Evolutionary conservation across 2,329 filamentous ascomycete species (phyloP), one percentile per base, ranked within the genome.

Genomic region (Fusarium sp.): DNA sequence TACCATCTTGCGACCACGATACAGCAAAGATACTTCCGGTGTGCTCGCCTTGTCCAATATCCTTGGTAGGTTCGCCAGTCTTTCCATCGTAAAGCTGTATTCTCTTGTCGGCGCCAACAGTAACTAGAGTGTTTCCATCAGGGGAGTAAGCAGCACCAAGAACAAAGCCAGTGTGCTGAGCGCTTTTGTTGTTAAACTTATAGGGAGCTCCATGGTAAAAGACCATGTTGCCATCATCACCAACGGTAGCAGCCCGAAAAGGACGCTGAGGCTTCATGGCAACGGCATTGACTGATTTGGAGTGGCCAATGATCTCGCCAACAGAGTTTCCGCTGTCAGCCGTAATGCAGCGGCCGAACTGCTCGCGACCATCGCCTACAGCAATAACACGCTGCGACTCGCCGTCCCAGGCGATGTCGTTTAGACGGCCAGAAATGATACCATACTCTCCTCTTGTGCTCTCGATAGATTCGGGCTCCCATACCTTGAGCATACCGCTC

Each of bases 11-110:
- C 2, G 93, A 88, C 96, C 96, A 99, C 20, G 93, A 94, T 8
- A 98, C 90, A 24, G 91, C 91, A 77, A 98, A 97, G 62, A 99
- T 96, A 78, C 94, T 97, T 49, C 96, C 96, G 8, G 90, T 95
- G 79, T 99, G 96, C 71, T 90, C 90, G n/a, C 89, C 91, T 71
- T 95, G 91, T 12, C 92, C 92, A 74, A 99, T 91, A 73, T 93
- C 87, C 63, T 84, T 87, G 46, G 90, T 92, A 2, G 91, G 87
- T 78, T 97, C 94, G 30, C 96, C 96, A 18, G 94, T 97, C 86
- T 97, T 97, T 67, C 95, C 96, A 78, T 99, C 94, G 78, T 98
- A 99, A 12, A 99, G 84, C 85, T 96, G 97, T 71, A 99, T 97
- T 77, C 89, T 90, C 78, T 91, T 91, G 81, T 99, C 96, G n/a